Evolutionary conservation across 805 yeast species (phyloP).

Genomic region (Starmerella roubikii): DNA sequence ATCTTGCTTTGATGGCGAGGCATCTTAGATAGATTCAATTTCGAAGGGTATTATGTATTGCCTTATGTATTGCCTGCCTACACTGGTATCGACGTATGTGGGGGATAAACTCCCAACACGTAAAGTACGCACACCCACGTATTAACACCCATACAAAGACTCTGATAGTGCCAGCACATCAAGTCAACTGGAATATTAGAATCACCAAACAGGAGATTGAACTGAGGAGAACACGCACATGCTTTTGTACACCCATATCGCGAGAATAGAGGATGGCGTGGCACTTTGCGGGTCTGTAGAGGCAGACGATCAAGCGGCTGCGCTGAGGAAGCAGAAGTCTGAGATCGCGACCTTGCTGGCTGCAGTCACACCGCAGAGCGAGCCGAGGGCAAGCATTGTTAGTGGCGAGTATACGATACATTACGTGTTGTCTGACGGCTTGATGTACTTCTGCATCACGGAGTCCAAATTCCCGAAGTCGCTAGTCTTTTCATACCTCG

Average conservation of each 20-base stretch:
- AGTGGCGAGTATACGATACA: conserved; percentile 61
- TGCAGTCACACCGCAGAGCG: conserved; percentile 65
- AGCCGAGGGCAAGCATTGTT: conserved; percentile 72
- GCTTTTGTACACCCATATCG: conserved; percentile 27
- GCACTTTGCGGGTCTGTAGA: conserved; percentile 90
- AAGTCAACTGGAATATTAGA: too few relatives aligned
- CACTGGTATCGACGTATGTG: too few relatives aligned
- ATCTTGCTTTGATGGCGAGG: conserved; percentile 1
- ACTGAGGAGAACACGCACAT: conserved; percentile 15
- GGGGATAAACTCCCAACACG: too few relatives aligned
- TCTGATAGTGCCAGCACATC: too few relatives aligned
- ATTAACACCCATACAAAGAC: too few relatives aligned
- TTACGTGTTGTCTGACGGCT: conserved; percentile 49
- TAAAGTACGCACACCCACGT: not conserved
- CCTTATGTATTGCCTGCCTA: too few relatives aligned
- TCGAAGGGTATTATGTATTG: too few relatives aligned
- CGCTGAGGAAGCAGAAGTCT: conserved; percentile 62
- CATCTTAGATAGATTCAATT: not conserved
- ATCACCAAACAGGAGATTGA: too few relatives aligned
- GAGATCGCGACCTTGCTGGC: conserved; percentile 66
- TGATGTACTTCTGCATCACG: conserved; percentile 66
- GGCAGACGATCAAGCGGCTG: conserved; percentile 44
- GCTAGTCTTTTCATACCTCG: conserved; percentile 73
- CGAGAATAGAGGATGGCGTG: conserved; percentile 34
- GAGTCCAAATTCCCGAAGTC: conserved; percentile 74